These are phyloP conservation scores for Alternaria gansuensis DNA, from an alignment of 2,329 filamentous ascomycete species.

Conservation along the genomic window DNA sequence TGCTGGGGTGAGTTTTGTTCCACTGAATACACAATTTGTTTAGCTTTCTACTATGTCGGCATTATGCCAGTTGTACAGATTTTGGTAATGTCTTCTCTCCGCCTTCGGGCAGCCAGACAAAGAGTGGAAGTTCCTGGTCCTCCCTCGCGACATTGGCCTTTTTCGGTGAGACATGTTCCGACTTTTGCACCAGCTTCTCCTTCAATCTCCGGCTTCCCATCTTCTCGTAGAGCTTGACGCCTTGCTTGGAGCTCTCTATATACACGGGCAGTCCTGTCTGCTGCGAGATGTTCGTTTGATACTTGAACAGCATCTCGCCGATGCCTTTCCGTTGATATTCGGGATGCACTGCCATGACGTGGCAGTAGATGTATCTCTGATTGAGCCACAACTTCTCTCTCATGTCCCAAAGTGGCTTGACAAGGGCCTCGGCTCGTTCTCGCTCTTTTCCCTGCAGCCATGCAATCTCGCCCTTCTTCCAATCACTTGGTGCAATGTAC, in stretches of 20 bases:
- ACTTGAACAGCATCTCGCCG: constrained; percentile 56
- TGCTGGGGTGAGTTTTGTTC: constrained; percentile 47
- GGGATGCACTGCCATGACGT: constrained; percentile 59
- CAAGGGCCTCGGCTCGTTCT: constrained; percentile 56
- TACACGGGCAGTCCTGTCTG: constrained; percentile 56
- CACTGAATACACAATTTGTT: constrained; percentile 13
- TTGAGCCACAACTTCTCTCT: constrained; percentile 37
- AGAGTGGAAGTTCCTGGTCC: constrained; percentile 24
- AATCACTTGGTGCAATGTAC: constrained; percentile 56
- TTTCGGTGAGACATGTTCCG: constrained; percentile 41
- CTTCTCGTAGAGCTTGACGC: constrained; percentile 57
- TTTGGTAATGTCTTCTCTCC: constrained; percentile 23
- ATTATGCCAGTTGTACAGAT: constrained; percentile 24
- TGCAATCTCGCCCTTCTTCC: constrained; percentile 56
- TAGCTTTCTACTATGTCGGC: not conserved
- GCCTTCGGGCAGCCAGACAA: constrained; percentile 32
- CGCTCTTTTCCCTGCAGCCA: constrained; percentile 59
- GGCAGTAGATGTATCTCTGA: constrained; percentile 40
- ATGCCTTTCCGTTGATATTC: constrained; percentile 55
- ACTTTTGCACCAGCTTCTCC: constrained; percentile 54
- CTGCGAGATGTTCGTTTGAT: constrained; percentile 49
- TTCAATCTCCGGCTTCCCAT: constrained; percentile 57
- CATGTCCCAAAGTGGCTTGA: constrained; percentile 50
- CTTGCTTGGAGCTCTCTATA: constrained; percentile 58
- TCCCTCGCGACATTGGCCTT: constrained; percentile 8